Conservation (phyloP, 768 basidiomycete genomes). For the Lentinula guzmanii region DNA sequence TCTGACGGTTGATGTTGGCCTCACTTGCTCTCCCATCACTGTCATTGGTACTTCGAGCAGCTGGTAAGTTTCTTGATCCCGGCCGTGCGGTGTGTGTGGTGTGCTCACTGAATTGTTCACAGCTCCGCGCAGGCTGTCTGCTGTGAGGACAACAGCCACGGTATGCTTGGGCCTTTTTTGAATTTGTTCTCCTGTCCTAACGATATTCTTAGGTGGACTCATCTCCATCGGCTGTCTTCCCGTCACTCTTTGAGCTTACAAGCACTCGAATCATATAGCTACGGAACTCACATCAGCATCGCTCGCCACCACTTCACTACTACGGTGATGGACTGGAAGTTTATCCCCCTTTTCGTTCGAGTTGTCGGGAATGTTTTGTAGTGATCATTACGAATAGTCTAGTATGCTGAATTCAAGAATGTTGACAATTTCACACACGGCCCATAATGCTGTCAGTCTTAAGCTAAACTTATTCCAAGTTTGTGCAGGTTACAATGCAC, state of each 20-base stretch:
- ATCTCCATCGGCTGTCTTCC: not conserved
- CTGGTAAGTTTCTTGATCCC: not conserved
- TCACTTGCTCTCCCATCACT: conserved; percentile 1
- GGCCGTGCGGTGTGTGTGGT: too few relatives aligned
- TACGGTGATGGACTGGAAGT: too few relatives aligned
- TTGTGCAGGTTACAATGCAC: too few relatives aligned
- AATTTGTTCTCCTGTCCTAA: not conserved
- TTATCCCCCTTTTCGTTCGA: too few relatives aligned
- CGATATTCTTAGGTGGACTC: not conserved
- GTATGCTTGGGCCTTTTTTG: not conserved
- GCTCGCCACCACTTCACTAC: too few relatives aligned
- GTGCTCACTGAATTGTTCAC: not conserved
- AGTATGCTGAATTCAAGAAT: too few relatives aligned
- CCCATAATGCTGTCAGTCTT: too few relatives aligned
- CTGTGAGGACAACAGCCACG: not conserved
- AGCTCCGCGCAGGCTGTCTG: not conserved
- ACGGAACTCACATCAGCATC: too few relatives aligned
- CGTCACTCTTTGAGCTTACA: not conserved
- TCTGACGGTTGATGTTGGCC: not conserved
- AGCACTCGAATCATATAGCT: not conserved
- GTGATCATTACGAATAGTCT: too few relatives aligned
- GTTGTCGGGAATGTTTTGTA: too few relatives aligned
- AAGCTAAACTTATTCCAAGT: too few relatives aligned
- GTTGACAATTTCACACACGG: too few relatives aligned
- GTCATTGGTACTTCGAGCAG: conserved; percentile 3